Evolutionary conservation across 306 rosid species (phyloP), one percentile per base, ranked within the genome.

Genomic region (Boehmeria nivea): DNA sequence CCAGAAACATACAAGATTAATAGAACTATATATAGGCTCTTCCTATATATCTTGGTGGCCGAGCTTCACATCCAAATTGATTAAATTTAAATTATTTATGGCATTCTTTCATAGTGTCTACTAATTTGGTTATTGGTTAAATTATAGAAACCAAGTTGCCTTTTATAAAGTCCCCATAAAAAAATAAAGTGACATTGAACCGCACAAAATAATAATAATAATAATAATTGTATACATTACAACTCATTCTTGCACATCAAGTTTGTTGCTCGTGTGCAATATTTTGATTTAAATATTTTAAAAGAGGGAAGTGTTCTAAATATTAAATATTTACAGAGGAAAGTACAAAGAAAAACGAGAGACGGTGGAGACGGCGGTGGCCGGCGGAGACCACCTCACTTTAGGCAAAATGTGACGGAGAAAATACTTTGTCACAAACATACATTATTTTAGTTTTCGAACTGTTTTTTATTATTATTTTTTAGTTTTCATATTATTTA

Each of bases 221-320:
- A 21, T 11, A 23, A 11, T 24, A 14, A 12, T 67, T 31, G 9
- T 31, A 10, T 10, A 4, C 9, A 31, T 42, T 62, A 69, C 84
- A 82, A 37, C 82, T 72, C 74, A 64, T 72, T 54, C 74, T 67
- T 69, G 73, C 52, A 2, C 39, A 44, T 50, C 23, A 75, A 60
- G 70, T 53, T 51, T 54, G 17, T 53, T 13, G 48, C 56, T 59
- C 61, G 34, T 51, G 58, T 49, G 73, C 51, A n/a, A 57, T 6
- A 52, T 13, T 4, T 4, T 6, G 10, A 51, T 15, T 51, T 23
- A 33, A 3, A 5, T 14, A 10, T 22, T 28, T 7, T 33, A 38
- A 43, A 21, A 40, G 48, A 61, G 17, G 70, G 67, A 61, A 69
- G 60, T 42, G 51, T 64, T 31, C 36, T 31, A 31, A 31, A 31